phyloP scores from a whole-genome alignment of 371 early-diverging fungal genomes.

The Mortierella sp. region DNA sequence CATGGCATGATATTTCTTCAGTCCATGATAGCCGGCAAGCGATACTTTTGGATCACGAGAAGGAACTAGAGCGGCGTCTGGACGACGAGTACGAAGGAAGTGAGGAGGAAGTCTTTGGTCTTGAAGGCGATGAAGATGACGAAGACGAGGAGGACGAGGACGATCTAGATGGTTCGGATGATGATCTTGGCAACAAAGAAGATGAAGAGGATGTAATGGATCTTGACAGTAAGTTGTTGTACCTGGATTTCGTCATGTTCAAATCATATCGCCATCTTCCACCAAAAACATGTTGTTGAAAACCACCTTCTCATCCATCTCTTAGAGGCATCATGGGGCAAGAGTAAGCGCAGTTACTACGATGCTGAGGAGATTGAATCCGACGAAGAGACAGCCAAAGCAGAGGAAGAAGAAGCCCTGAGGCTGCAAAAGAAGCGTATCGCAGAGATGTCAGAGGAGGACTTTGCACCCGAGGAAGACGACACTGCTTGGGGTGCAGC shows the following conservation, averaged over 20 bases:
- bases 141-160: conserved; percentile 59
- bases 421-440: conserved; percentile 85
- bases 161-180: conserved; percentile 52
- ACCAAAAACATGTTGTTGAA: not conserved
- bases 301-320: not conserved
- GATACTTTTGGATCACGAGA: conserved; percentile 65
- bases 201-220: conserved; percentile 59
- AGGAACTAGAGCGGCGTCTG: conserved; percentile 54
- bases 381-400: conserved; percentile 81
- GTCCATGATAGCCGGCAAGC: conserved; percentile 68
- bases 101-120: conserved; percentile 72
- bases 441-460: conserved; percentile 84
- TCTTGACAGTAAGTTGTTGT: conserved; percentile 52
- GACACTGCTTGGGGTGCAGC: conserved; percentile 50
- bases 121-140: conserved; percentile 64
- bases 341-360: conserved; percentile 76
- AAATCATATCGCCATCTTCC: not conserved
- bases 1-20: conserved; percentile 4
- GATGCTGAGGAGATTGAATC: conserved; percentile 77
- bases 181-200: conserved; percentile 22
- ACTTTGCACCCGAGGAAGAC: conserved; percentile 77
- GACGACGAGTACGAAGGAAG: conserved; percentile 57
- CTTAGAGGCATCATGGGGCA: conserved; percentile 73
- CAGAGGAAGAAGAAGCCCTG: conserved; percentile 92
- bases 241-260: not conserved